Base-by-base conservation (phyloP, 805 yeast species). In the Candida boidinii region DNA sequence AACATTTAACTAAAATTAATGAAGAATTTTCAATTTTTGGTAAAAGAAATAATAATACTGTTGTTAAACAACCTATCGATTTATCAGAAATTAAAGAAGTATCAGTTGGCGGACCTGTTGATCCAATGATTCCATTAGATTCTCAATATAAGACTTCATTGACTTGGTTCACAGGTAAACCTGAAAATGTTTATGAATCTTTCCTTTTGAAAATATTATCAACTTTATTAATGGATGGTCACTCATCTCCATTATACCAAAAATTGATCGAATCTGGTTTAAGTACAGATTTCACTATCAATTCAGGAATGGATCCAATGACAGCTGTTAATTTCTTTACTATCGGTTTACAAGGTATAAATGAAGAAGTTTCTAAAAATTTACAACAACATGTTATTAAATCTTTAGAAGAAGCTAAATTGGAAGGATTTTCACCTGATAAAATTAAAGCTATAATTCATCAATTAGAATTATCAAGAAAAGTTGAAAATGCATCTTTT, bases 401-500 rank as follows among this genome's bases (percentile, higher is more conserved):
- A 0, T 70, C 77, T 4, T 55, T 88, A 17, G 43, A 55, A 3
- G 57, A 68, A 15, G 59, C 68, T 9, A 51, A 63, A 9, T 51
- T 52, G 16, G 49, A 49, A 4, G 72, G 74, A 1, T 73, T 82
- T 45, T 70, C 76, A 8, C 60, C 62, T 13, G 50, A 64, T 12
- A 75, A 85, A 46, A 70, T 92, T n/a, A 79, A 82, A 35, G 97
- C 95, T 0, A 73, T 90, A 31, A 65, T 92, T 24, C 94, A 87
- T 54, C 97, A 88, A 53, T 58, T 87, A 23, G 98, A 92, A 53
- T 59, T 92, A 20, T 58, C 76, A 23, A 79, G 85, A 52, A 85
- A 85, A 45, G 88, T 86, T 44, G 94, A 87, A 41, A 87, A 80
- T 44, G 79, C 97, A 0, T 83, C 84, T 39, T 92, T 86, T 61